Evolutionary conservation across 2,329 filamentous ascomycete species (phyloP).

Genomic region (Davidsoniella eucalypti): DNA sequence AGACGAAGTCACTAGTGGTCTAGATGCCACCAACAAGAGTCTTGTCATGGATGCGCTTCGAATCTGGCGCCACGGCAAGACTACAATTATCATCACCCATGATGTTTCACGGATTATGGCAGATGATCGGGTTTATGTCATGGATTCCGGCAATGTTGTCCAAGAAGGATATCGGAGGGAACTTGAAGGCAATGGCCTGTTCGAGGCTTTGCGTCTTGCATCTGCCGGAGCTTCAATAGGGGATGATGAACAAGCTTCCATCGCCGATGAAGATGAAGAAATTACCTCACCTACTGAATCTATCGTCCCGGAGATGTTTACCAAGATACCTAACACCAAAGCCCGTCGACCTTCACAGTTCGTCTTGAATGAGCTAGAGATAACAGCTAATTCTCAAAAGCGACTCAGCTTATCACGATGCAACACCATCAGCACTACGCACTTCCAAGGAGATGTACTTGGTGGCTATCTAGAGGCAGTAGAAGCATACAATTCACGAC

Average conservation of each 20-base stretch:
- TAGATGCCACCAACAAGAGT: slow-evolving; percentile 36
- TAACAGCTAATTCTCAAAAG: background rate
- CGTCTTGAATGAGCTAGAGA: slow-evolving; percentile 1
- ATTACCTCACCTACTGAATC: background rate
- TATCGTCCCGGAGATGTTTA: background rate
- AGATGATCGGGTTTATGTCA: slow-evolving; percentile 63
- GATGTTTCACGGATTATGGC: slow-evolving; percentile 60
- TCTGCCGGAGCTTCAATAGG: no score
- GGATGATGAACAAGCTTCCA: no score
- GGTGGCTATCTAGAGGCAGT: no score
- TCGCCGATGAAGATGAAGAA: no score
- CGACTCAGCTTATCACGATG: background rate
- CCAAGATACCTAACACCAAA: background rate
- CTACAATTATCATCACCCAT: slow-evolving; percentile 87
- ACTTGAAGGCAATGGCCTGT: no score
- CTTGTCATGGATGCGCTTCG: slow-evolving; percentile 61
- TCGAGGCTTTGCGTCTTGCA: no score
- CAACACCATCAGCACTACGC: background rate
- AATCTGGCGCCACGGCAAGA: slow-evolving; percentile 61
- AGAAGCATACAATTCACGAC: no score
- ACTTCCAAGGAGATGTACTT: background rate
- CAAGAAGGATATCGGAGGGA: slow-evolving; percentile 22
- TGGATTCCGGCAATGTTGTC: slow-evolving; percentile 52
- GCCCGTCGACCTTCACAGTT: background rate
- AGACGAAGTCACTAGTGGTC: slow-evolving; percentile 52